Percentiles rank a stretch among this genome's conserved stretches.
These are phyloP conservation scores for Arachnomyces sp. DNA, from an alignment of 2,329 filamentous ascomycete species.

Conservation along the genomic window DNA sequence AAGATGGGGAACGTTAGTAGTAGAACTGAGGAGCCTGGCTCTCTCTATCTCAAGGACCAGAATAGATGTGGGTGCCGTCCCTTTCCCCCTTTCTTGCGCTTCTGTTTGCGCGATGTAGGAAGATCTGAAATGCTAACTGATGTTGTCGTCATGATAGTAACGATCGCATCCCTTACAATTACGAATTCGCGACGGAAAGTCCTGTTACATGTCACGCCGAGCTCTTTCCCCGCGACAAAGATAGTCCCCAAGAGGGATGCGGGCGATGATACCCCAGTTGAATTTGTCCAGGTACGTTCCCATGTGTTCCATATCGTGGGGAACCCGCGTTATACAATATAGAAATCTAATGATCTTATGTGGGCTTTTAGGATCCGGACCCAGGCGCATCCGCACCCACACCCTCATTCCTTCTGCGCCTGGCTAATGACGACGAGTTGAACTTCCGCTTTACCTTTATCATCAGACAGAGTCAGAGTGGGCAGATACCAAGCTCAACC, in stretches of 20 bases:
- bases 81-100: constrained; percentile 1
- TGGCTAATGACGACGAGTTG: constrained; percentile 86
- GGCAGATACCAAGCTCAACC: constrained; percentile 44
- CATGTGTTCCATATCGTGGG: neutral
- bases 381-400: constrained; percentile 33
- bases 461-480: constrained; percentile 50
- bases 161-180: constrained; percentile 74
- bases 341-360: constrained; percentile 5
- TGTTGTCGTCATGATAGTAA: constrained; percentile 52
- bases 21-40: constrained; percentile 70
- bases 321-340: no score
- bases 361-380: constrained; percentile 65
- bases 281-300: constrained; percentile 77
- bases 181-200: constrained; percentile 71
- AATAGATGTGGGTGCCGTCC: constrained; percentile 63
- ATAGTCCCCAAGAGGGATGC: constrained; percentile 63
- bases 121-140: neutral
- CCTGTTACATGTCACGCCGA: constrained; percentile 71
- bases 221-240: constrained; percentile 77
- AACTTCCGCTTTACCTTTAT: constrained; percentile 89
- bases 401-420: constrained; percentile 75
- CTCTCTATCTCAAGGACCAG: constrained; percentile 84
- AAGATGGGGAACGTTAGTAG: constrained; percentile 90
- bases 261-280: constrained; percentile 68
- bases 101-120: constrained; percentile 7